Evolutionary conservation across 2,329 filamentous ascomycete species (phyloP), one percentile per base, ranked within the genome.

Genomic region (Capronia americana): DNA sequence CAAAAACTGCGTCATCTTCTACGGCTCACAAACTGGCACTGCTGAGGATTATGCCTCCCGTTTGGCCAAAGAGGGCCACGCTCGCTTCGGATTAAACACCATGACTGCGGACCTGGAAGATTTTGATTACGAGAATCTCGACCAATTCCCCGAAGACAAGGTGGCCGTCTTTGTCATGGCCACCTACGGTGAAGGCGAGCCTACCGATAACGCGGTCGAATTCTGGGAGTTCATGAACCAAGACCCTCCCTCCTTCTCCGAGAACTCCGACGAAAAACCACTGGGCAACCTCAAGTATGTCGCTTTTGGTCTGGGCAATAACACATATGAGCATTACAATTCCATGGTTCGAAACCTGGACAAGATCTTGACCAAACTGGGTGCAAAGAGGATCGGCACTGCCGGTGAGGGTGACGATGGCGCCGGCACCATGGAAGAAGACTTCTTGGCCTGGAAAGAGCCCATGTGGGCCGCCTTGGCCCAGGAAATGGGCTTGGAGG

Each of bases 301-400:
- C 75, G 87, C 93, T 64, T 99, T 99, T 75, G 95, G 95, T 75
- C 88, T 99, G 46, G 95, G 95, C 72, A 99, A 99, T 85, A 99
- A 98, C 84, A 98, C 95, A 30, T 99, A 99, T 78, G 95, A 99
- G 78, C 95, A 99, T 84, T 99, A 97, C 86, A 99, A 99, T 83
- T 91, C 91, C 60, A 97, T 99, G 92, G 93, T 99, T 67, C 92
- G 94, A 78, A 92, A 94, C 70, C 90, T 98, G 65, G 88, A 95
- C 81, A 88, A 90, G 78, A 89, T 88, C 69, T 83, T 99, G 66
- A 85, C 88, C 75, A 94, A 91, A 75, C 85, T 96, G 23, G 95
- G 95, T 68, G 95, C 91, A 12, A 85, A 88, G 75, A 87, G 92
- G 72, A 92, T 99, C 72, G 93, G 95, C 54, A 84, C 89, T 65